phyloP scores from a whole-genome alignment of 345 rosid species.

The Limnanthes douglasii region DNA sequence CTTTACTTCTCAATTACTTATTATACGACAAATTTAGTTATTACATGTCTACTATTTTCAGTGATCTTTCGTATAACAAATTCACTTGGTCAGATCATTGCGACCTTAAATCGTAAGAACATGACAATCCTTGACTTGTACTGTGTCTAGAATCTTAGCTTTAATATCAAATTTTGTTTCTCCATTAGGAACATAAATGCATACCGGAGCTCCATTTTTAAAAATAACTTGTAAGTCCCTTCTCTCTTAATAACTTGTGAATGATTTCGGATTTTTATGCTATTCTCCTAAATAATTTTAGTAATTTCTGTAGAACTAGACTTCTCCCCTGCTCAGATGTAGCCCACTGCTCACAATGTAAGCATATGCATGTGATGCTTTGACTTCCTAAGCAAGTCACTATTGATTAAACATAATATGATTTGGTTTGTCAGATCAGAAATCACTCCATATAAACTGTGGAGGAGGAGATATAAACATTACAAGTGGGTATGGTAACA shows the following conservation, averaged over 20 bases:
- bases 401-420: no score
- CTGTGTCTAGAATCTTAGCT: background rate
- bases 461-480: constrained; percentile 16
- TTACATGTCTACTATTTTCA: no score
- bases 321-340: constrained; percentile 14
- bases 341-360: constrained; percentile 9
- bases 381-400: no score
- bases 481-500: constrained; percentile 7
- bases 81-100: constrained; percentile 17
- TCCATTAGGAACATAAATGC: constrained; percentile 15
- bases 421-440: constrained; percentile 10
- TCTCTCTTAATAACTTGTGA: no score
- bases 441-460: constrained; percentile 16
- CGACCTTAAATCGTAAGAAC: constrained; percentile 11
- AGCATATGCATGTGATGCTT: no score
- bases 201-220: constrained; percentile 10
- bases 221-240: constrained; percentile 14
- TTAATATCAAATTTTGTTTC: background rate
- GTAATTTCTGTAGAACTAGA: constrained; percentile 8
- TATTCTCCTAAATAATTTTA: no score
- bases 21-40: no score
- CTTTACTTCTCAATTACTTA: no score
- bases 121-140: background rate
- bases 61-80: constrained; percentile 20
- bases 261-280: no score